Conservation (phyloP, 345 rosid genomes). For the Pugionium cornutum region DNA sequence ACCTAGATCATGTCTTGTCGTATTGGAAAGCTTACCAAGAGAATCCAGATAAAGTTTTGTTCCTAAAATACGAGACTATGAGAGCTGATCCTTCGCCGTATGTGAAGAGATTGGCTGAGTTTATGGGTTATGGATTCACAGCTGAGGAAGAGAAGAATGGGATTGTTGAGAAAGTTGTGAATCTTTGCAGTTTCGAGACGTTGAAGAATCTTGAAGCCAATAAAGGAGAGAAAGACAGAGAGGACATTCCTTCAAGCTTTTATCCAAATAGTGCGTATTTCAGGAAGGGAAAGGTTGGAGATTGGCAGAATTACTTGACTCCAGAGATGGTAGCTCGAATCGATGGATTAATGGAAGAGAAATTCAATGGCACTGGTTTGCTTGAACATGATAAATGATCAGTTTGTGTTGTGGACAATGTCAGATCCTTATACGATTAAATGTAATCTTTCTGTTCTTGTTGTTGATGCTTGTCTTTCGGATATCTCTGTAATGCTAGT, state of each 20-base stretch:
- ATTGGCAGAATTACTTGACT: not conserved
- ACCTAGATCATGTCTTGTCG: slow-evolving; percentile 3
- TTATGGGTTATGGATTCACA: slow-evolving; percentile 4
- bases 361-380: not conserved
- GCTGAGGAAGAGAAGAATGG: slow-evolving; percentile 1
- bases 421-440: too few species aligned
- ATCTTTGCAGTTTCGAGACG: too few species aligned
- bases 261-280: not conserved
- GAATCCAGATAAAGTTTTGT: not conserved
- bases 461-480: too few species aligned
- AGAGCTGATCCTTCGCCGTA: not conserved
- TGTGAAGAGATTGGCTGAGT: slow-evolving; percentile 2
- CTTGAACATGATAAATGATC: not conserved
- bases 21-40: slow-evolving; percentile 12
- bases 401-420: not conserved
- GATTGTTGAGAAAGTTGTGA: not conserved
- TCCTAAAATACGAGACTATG: not conserved
- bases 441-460: too few species aligned
- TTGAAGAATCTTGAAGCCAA: not conserved
- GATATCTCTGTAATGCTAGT: too few species aligned
- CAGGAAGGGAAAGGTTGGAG: not conserved
- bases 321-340: not conserved
- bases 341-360: not conserved
- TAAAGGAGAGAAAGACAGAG: not conserved
- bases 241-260: not conserved